Evolutionary conservation across 2,329 filamentous ascomycete genomes (phyloP).

Genomic region (Xylariaceae sp.): DNA sequence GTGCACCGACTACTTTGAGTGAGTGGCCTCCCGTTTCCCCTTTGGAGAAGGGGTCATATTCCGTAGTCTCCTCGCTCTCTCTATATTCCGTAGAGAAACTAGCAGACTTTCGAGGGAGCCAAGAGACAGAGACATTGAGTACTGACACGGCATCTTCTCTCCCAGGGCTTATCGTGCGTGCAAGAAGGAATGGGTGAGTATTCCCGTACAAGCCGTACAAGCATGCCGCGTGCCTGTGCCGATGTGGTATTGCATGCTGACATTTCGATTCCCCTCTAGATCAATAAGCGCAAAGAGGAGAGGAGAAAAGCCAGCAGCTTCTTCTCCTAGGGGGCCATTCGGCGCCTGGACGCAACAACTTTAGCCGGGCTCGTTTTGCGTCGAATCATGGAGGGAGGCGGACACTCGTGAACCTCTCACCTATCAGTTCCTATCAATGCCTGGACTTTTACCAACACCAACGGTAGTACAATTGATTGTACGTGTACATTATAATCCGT

Average conservation of each 20-base stretch:
- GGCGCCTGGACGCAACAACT: background rate
- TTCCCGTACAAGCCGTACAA: background rate
- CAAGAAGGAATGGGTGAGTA: conserved; percentile 20
- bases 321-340: conserved; percentile 4
- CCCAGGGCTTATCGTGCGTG: conserved; percentile 16
- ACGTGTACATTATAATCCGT: background rate
- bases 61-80: background rate
- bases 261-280: conserved; percentile 9
- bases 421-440: background rate
- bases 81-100: too few relatives aligned
- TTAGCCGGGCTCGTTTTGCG: background rate
- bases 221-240: background rate
- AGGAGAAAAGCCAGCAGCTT: conserved; percentile 11
- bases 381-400: background rate
- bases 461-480: background rate
- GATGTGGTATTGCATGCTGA: conserved; percentile 5
- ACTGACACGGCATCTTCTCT: conserved; percentile 1
- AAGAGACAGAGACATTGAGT: background rate
- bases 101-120: background rate
- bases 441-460: background rate
- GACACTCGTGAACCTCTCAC: background rate
- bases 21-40: conserved; percentile 33
- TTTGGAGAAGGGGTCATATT: background rate
- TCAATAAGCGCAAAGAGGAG: conserved; percentile 17
- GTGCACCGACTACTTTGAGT: conserved; percentile 97